A percentile compares a stretch with the other conserved stretches of the same genome.
Evolutionary conservation across 1,284 basidiomycete genomes (phyloP).

Genomic region (Lignosus rhinocerotis): DNA sequence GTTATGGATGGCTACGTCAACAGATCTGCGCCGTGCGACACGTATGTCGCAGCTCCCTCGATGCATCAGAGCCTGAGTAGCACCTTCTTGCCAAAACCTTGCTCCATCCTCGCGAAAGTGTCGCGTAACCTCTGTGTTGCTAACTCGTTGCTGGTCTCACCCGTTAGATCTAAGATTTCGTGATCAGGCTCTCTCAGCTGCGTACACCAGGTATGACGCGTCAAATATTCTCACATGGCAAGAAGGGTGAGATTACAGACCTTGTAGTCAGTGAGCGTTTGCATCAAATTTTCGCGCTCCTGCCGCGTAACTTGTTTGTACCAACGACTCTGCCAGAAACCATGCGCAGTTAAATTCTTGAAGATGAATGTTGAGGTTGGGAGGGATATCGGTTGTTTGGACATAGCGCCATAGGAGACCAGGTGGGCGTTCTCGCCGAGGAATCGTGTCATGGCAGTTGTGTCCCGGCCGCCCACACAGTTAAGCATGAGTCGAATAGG

Average conservation of each 20-base stretch:
- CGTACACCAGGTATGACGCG: not conserved
- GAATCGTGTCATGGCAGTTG: conserved; percentile 65
- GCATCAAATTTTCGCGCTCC: conserved; percentile 47
- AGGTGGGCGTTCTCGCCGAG: conserved; percentile 68
- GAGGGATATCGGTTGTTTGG: conserved; percentile 75
- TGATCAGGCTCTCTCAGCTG: conserved; percentile 69
- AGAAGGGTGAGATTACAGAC: conserved; percentile 35
- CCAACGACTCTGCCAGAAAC: conserved; percentile 82
- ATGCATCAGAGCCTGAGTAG: conserved; percentile 54
- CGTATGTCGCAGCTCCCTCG: not conserved
- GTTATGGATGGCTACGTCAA: too few species aligned
- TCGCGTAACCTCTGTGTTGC: conserved; percentile 50
- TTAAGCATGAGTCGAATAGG: conserved; percentile 72
- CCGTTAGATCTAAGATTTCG: conserved; percentile 59
- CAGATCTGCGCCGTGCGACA: not conserved
- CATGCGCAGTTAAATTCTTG: conserved; percentile 69
- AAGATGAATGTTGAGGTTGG: conserved; percentile 83
- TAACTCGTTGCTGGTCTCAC: conserved; percentile 50
- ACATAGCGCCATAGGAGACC: conserved; percentile 89
- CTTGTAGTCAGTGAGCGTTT: conserved; percentile 55
- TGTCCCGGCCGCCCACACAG: conserved; percentile 75
- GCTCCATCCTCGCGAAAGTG: conserved; percentile 47
- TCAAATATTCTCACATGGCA: conserved; percentile 1
- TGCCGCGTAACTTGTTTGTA: conserved; percentile 47
- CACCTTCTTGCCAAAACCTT: conserved; percentile 73